These are phyloP conservation scores for Rhizopus stolonifer DNA, from an alignment of 371 early-diverging fungal genomes.

Conservation along the genomic window DNA sequence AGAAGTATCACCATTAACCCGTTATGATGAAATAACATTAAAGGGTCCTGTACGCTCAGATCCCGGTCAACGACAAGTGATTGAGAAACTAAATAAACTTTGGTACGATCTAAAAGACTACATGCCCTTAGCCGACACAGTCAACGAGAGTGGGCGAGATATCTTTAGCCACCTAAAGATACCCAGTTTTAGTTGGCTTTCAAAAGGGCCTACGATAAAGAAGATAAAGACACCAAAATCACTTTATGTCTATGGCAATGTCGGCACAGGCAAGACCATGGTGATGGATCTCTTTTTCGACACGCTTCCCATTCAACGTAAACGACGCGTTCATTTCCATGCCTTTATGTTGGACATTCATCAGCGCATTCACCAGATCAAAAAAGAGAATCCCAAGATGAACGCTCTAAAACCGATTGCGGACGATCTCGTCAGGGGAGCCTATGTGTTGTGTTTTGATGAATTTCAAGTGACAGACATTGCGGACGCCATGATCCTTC, in stretches of 20 bases:
- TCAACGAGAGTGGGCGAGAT: neutral
- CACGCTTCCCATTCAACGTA: slow-evolving; percentile 64
- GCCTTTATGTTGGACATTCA: slow-evolving; percentile 95
- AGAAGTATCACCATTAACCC: slow-evolving; percentile 15
- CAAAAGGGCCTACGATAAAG: neutral
- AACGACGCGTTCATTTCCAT: slow-evolving; percentile 92
- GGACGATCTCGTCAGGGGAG: slow-evolving; percentile 73
- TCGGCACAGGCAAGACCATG: slow-evolving; percentile 93
- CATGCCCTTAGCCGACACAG: slow-evolving; percentile 6
- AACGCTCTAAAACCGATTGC: slow-evolving; percentile 84
- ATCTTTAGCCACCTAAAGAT: neutral
- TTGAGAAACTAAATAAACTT: slow-evolving; percentile 20
- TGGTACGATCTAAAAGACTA: slow-evolving; percentile 23
- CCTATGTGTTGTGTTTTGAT: slow-evolving; percentile 91
- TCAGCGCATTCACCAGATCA: slow-evolving; percentile 75
- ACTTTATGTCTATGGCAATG: slow-evolving; percentile 81
- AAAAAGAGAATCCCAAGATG: slow-evolving; percentile 47
- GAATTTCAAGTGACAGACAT: slow-evolving; percentile 98
- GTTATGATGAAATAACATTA: slow-evolving; percentile 23
- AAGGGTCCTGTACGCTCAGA: slow-evolving; percentile 19
- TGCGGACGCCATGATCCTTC: slow-evolving; percentile 94
- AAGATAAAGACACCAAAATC: slow-evolving; percentile 49
- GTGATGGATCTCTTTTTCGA: slow-evolving; percentile 96
- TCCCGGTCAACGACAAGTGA: slow-evolving; percentile 18
- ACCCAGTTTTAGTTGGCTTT: neutral